Evolutionary conservation across 768 basidiomycete species (phyloP), one percentile per base, ranked within the genome.

Genomic region (Lactarius psammicola): DNA sequence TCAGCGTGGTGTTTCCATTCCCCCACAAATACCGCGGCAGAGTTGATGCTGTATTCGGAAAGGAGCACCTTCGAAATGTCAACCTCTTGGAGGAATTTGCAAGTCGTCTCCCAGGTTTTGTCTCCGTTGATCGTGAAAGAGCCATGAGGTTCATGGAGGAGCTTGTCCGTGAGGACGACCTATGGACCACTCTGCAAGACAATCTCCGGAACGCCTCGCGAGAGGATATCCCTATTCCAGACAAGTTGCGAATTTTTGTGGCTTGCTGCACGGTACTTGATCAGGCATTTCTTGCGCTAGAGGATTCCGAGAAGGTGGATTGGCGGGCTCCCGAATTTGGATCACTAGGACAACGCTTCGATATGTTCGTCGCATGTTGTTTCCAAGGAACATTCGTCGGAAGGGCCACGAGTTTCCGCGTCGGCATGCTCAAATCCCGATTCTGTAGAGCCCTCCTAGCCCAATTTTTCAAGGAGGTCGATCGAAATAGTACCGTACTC

Each of bases 211-310:
- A 46, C 4, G 28, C 33, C 26, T 11, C 38, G 23, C 1, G 26
- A 1, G 17, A 17, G 18, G 1, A 53, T n/a, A 10, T 28, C 56
- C 46, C 34, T 4, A 28, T 58, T 34, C 56, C 34, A 20, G 63
- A 58, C 6, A 58, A 51, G 13, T 23, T 18, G 44, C 56, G 34
- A 20, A 49, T 57, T 11, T 8, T 57, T 40, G 20, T 38, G 31
- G 62, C 62, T 30, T 63, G 42, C 56, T 53, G 20, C 26, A 28
- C 34, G 15, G 42, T 63, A 15, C 34, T 63, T 26, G 56, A 63
- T 20, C 28, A 36, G 33, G 56, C 46, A 8, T 58, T 49, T 34
- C 1, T 30, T 8, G 34, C 18, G 23, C 33, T 58, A 13, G 42
- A 58, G 13, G 46, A 49, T 3, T 63, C 63, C 10, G 26, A 56